A percentile compares a stretch with the other conserved stretches of the same genome.
Evolutionary conservation across 164 flowering plant species (phyloP).

Genomic region (Magnolia sinica): DNA sequence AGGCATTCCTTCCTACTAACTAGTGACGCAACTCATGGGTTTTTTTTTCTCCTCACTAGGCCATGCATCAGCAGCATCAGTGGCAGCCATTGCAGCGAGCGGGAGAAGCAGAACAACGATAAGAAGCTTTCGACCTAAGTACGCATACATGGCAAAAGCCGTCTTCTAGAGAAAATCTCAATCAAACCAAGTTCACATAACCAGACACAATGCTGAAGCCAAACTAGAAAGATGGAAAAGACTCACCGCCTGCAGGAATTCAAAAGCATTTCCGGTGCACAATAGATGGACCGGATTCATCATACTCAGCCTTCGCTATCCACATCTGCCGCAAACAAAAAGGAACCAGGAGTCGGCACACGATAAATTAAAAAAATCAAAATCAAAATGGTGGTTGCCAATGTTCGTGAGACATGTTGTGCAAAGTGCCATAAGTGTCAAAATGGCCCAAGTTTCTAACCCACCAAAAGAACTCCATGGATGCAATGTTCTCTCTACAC

Average conservation of each 20-base stretch:
- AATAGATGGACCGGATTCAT: slow-evolving; percentile 32
- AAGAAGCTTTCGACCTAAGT: neutral
- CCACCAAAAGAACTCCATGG: no score
- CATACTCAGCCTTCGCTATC: slow-evolving; percentile 34
- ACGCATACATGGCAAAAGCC: neutral
- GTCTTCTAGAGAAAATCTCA: neutral
- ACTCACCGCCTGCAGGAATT: neutral
- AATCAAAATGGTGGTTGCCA: no score
- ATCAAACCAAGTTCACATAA: neutral
- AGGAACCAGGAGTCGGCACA: neutral
- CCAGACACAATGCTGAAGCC: neutral
- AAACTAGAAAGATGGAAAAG: neutral
- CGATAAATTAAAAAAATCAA: no score
- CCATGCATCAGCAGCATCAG: neutral
- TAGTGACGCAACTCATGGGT: no score
- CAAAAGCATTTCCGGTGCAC: slow-evolving; percentile 34
- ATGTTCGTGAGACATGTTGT: no score
- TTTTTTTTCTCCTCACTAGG: no score
- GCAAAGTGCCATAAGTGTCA: no score
- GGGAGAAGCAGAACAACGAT: neutral
- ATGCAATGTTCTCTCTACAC: no score
- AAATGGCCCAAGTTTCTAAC: no score
- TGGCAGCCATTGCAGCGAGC: neutral
- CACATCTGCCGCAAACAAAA: slow-evolving; percentile 26
- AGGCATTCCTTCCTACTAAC: no score